Percentiles rank a stretch among this genome's conserved stretches.
These are phyloP conservation scores for Gymnopus androsaceus DNA, from an alignment of 1,284 basidiomycete genomes.

Conservation along the genomic window DNA sequence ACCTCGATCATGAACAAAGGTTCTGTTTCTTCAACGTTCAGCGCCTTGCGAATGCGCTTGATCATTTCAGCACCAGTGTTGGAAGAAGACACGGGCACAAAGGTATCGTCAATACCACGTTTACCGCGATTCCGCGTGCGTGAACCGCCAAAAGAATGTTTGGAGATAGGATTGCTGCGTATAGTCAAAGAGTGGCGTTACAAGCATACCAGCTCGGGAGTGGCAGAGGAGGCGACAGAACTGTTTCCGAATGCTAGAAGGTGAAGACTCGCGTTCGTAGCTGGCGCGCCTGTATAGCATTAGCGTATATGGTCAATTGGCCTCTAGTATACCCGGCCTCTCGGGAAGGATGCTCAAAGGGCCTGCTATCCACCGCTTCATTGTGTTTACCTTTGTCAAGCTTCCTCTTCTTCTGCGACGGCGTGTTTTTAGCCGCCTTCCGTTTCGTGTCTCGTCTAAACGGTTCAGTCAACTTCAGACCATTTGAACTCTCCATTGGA, in stretches of 20 bases:
- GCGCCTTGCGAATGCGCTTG: neutral
- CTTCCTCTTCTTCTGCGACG: neutral
- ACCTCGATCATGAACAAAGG: neutral
- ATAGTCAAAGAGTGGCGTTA: neutral
- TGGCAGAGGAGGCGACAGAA: neutral
- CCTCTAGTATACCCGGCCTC: neutral
- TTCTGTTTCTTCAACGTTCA: neutral
- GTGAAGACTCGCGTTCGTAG: conserved; percentile 6
- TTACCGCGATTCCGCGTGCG: neutral
- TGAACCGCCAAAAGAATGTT: conserved; percentile 5
- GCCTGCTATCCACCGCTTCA: too few species aligned
- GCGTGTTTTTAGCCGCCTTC: neutral
- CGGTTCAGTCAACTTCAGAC: neutral
- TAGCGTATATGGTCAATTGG: conserved; percentile 1
- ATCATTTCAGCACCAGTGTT: neutral
- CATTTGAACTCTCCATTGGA: neutral
- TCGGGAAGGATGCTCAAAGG: too few species aligned
- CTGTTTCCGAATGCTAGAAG: neutral
- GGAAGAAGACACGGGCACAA: neutral
- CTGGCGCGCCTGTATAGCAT: neutral
- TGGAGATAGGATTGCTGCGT: neutral
- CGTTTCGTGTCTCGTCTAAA: neutral
- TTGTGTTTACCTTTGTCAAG: too few species aligned
- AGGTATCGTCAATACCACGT: neutral
- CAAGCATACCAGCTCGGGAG: neutral